Conservation (phyloP, 1,284 basidiomycete genomes). For the Boletus calvinii region DNA sequence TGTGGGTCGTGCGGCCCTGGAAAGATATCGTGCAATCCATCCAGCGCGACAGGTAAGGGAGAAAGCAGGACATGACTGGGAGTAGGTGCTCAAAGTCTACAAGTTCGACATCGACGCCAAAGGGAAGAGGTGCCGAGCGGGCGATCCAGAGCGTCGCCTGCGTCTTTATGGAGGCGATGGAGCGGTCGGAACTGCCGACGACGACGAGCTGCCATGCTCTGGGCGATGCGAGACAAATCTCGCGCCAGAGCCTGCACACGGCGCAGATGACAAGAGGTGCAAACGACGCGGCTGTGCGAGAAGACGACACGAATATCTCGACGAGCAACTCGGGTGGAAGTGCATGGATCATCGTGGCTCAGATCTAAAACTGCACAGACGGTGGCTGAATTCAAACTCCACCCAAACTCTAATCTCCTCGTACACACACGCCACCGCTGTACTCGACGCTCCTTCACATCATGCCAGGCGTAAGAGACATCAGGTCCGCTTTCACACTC, state of each 20-base stretch:
- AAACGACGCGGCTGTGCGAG: constrained; percentile 42
- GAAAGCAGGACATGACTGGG: constrained; percentile 59
- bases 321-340: constrained; percentile 64
- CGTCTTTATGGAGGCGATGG: constrained; percentile 39
- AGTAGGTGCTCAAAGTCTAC: constrained; percentile 51
- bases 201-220: constrained; percentile 57
- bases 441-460: constrained; percentile 46
- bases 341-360: constrained; percentile 27
- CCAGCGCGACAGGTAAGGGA: constrained; percentile 56
- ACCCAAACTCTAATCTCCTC: constrained; percentile 39
- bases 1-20: constrained; percentile 19
- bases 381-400: constrained; percentile 38
- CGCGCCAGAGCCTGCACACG: constrained; percentile 57
- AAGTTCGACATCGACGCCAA: constrained; percentile 55
- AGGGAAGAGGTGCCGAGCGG: constrained; percentile 50
- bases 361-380: constrained; percentile 51
- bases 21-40: constrained; percentile 44
- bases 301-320: constrained; percentile 52
- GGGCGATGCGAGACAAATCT: constrained; percentile 50
- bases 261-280: constrained; percentile 46
- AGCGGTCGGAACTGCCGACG: constrained; percentile 43
- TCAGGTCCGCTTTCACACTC: constrained; percentile 60
- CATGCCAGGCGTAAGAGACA: constrained; percentile 93
- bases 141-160: constrained; percentile 55
- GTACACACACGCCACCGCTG: constrained; percentile 40